Percentiles rank a stretch among this genome's conserved stretches.
Evolutionary conservation across 805 yeast species (phyloP).

Genomic region (Yarrowia osloensis): DNA sequence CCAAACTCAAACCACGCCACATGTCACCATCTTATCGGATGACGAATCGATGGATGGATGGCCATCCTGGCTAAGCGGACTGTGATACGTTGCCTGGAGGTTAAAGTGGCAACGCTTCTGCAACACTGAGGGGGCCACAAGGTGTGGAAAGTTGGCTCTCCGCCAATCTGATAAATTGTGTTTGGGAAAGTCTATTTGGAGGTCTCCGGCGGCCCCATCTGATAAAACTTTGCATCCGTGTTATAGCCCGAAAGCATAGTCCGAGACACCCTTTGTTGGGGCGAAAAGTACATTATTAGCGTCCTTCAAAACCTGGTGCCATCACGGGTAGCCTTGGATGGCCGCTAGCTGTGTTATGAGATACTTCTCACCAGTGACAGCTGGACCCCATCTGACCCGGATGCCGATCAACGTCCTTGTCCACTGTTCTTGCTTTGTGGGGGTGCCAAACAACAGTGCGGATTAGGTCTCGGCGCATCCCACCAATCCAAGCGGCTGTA

Average conservation of each 20-base stretch:
- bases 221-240: constrained; percentile 7
- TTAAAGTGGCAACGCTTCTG: background rate
- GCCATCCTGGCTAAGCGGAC: background rate
- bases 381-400: too few species aligned
- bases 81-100: background rate
- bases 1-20: background rate
- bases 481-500: background rate
- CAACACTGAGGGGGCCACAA: background rate
- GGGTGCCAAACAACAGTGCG: background rate
- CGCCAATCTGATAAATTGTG: constrained; percentile 6
- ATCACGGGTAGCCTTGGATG: background rate
- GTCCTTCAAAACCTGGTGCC: background rate
- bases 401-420: background rate
- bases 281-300: background rate
- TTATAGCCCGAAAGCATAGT: background rate
- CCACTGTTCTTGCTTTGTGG: background rate
- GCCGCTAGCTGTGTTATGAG: too few species aligned
- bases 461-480: too few species aligned
- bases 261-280: background rate
- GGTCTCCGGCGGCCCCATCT: background rate
- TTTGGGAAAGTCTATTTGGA: background rate
- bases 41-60: background rate
- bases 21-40: background rate
- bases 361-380: background rate
- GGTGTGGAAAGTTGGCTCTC: background rate